These are phyloP conservation scores for Amoeboradix gromovi DNA, from an alignment of 371 early-diverging fungal species.

Conservation along the genomic window DNA sequence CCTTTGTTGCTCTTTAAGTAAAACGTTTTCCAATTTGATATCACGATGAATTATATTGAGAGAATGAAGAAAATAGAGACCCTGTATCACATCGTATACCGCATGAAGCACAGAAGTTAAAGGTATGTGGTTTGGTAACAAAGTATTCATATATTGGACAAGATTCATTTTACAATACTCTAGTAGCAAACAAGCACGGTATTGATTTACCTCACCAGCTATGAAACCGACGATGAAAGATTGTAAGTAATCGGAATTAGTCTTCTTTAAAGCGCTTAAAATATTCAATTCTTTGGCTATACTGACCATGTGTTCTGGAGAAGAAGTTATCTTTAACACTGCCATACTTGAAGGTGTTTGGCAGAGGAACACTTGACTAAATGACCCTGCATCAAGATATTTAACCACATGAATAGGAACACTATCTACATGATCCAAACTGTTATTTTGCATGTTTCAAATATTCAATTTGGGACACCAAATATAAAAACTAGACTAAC, in stretches of 20 bases:
- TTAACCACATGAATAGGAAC: not conserved
- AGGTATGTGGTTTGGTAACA: not conserved
- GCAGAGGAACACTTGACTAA: not conserved
- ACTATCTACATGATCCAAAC: not conserved
- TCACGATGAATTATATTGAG: constrained; percentile 9
- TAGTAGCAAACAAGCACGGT: not conserved
- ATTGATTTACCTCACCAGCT: not conserved
- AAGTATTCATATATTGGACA: not conserved
- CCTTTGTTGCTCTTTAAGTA: constrained; percentile 1
- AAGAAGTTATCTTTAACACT: not conserved
- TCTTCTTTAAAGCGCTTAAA: not conserved
- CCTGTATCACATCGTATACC: not conserved
- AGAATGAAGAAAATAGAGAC: constrained; percentile 5
- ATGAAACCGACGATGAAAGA: not conserved
- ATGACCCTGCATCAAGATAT: not conserved
- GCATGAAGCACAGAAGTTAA: not conserved
- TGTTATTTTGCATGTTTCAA: not conserved
- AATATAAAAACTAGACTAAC: too few species aligned
- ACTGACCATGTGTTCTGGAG: not conserved
- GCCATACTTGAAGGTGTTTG: not conserved
- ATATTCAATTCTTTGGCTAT: not conserved
- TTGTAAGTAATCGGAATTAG: not conserved
- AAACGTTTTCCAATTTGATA: constrained; percentile 11
- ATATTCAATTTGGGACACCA: not conserved
- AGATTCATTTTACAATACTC: not conserved